Evolutionary conservation across 177 flowering plant genomes (phyloP).

Genomic region (Vitis hybrid): DNA sequence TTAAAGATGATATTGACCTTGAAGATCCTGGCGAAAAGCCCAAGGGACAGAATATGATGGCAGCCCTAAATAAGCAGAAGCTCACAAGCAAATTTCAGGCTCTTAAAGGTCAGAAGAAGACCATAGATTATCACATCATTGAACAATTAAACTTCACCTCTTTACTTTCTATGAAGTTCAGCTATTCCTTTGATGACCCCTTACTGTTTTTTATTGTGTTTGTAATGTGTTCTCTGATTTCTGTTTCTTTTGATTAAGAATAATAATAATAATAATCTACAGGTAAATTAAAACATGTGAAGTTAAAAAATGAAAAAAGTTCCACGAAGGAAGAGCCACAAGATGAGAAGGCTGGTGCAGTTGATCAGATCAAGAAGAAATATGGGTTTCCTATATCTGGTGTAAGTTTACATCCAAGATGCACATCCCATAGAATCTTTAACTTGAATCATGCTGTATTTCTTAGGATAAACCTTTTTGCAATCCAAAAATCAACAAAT

Average conservation of each 20-base stretch:
- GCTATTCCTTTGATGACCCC: too few species aligned
- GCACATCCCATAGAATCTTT: neutral
- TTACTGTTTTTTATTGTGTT: too few species aligned
- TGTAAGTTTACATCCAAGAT: slow-evolving; percentile 40
- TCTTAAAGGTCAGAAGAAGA: slow-evolving; percentile 60
- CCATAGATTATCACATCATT: neutral
- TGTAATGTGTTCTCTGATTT: too few species aligned
- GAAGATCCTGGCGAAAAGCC: slow-evolving; percentile 66
- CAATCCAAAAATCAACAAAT: too few species aligned
- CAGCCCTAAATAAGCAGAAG: slow-evolving; percentile 59
- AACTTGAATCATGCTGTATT: too few species aligned
- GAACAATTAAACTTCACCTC: neutral
- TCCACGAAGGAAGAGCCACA: slow-evolving; percentile 46
- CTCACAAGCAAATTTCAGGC: slow-evolving; percentile 61
- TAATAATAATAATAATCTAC: slow-evolving; percentile 6
- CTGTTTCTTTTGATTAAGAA: too few species aligned
- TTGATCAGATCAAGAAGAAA: slow-evolving; percentile 85
- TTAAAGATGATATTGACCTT: slow-evolving; percentile 79
- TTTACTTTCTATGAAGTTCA: too few species aligned
- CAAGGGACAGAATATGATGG: slow-evolving; percentile 53
- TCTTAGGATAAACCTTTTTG: too few species aligned
- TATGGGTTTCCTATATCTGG: slow-evolving; percentile 65
- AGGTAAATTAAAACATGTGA: slow-evolving; percentile 71
- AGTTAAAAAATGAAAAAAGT: slow-evolving; percentile 52
- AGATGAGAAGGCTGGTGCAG: slow-evolving; percentile 51